Base-by-base conservation (phyloP, 345 rosid genomes). In the Heritiera fomes region DNA sequence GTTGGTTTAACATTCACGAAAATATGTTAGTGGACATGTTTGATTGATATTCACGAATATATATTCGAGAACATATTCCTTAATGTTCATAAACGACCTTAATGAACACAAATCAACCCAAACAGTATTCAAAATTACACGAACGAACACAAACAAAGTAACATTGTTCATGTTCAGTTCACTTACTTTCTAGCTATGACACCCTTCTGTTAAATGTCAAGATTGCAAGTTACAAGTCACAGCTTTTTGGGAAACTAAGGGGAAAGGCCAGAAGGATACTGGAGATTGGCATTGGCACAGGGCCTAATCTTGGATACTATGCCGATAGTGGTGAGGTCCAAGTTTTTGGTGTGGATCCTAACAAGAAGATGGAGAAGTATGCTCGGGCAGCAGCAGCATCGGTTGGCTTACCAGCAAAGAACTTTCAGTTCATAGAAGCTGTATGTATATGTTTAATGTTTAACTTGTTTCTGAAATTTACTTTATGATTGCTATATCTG, bases 241-340 rank as follows among this genome's bases (percentile, higher is more conserved):
- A 80, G 77, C 85, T 93, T 53, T 93, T 95, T 82, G 67, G 43
- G 61, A 85, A 83, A 15, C 79, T 95, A 86, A 88, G 82, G 32
- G 93, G 95, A 28, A 87, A 88, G 79, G 91, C 88, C 32, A 82
- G 86, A 85, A 86, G 81, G 61, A 87, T 92, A 50, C 77, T 95
- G 86, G 98, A 95, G 89, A 87, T 95, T 77, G 98, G 98, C 8
- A 85, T 91, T 70, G 98, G 99, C 14, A 87, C 99, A 7, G 97
- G 94, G 70, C 97, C 99, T 2, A 92, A 95, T 78, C 89, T 95
- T 84, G 88, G 80, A 46, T 95, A 91, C 79, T 91, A 91, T 83
- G 87, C 91, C 2, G 28, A 45, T 75, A 82, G 76, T 71, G 77
- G 81, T 65, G 87, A 87, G 64, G 41, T 92, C 41, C 86, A 82